Evolutionary conservation across 495 filamentous ascomycete species (phyloP).

Genomic region (Penicillium riverlandense): DNA sequence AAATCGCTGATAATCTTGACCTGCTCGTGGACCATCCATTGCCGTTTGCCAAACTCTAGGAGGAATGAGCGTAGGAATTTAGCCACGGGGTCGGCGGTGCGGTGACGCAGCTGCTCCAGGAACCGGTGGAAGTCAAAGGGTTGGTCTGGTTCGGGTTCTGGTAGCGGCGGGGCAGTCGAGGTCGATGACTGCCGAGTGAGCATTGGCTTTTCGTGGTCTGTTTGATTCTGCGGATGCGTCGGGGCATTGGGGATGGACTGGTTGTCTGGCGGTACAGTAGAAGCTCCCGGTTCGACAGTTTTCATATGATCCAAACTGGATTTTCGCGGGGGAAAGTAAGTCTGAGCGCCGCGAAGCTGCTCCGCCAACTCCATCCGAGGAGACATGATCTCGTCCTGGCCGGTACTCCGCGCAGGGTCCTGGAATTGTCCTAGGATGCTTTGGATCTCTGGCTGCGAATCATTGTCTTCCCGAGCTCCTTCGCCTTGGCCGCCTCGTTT

Average conservation of each 20-base stretch:
- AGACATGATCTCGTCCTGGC: constrained; percentile 73
- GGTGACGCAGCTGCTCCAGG: constrained; percentile 87
- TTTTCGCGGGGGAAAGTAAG: constrained; percentile 70
- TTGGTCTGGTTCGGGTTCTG: constrained; percentile 81
- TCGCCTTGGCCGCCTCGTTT: constrained; percentile 36
- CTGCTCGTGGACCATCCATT: constrained; percentile 99
- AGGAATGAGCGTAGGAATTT: constrained; percentile 93
- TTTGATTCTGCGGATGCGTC: constrained; percentile 11
- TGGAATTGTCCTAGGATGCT: constrained; percentile 88
- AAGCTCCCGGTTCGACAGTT: constrained; percentile 4
- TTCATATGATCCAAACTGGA: constrained; percentile 72
- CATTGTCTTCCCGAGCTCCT: constrained; percentile 51
- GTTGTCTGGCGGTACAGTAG: constrained; percentile 9
- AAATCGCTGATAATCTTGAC: constrained; percentile 98
- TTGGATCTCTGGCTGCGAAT: constrained; percentile 81
- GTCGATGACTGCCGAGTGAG: constrained; percentile 41
- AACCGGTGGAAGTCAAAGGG: constrained; percentile 99
- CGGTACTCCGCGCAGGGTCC: constrained; percentile 57
- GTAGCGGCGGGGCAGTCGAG: constrained; percentile 58
- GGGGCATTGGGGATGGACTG: constrained; percentile 9
- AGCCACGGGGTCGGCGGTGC: constrained; percentile 93
- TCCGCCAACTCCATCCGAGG: constrained; percentile 67
- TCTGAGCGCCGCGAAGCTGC: constrained; percentile 54
- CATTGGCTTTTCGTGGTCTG: constrained; percentile 31
- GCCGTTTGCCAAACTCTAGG: constrained; percentile 90